These are phyloP conservation scores for Entonaema liquescens DNA, from an alignment of 495 filamentous ascomycete genomes.

Conservation along the genomic window DNA sequence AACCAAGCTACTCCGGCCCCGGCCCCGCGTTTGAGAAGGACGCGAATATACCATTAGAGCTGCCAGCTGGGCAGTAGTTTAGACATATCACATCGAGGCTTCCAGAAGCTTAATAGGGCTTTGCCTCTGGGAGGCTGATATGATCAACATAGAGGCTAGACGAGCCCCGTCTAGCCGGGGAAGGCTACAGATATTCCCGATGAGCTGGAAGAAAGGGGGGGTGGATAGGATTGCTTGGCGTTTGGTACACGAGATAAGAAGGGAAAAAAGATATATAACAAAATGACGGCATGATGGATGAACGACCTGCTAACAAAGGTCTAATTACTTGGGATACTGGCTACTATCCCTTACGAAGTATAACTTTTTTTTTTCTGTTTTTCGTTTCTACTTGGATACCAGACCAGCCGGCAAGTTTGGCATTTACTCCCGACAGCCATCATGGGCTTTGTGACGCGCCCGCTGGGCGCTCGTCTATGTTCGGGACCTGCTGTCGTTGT, in stretches of 20 bases:
- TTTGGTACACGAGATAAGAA: slow-evolving; percentile 19
- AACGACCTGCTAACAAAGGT: background rate
- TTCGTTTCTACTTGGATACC: slow-evolving; percentile 17
- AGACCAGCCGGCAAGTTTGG: slow-evolving; percentile 7
- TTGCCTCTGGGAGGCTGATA: background rate
- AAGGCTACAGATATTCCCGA: background rate
- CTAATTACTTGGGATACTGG: background rate
- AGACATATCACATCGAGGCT: background rate
- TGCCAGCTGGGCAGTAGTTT: slow-evolving; percentile 37
- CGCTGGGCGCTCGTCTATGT: too few species aligned
- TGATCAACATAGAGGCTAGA: background rate
- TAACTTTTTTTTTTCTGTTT: slow-evolving; percentile 13
- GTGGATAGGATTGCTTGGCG: slow-evolving; percentile 11
- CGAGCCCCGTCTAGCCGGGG: background rate
- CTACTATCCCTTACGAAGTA: background rate
- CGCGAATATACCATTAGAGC: slow-evolving; percentile 46
- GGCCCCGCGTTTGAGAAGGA: slow-evolving; percentile 58
- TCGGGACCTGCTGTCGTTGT: background rate
- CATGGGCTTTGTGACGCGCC: background rate
- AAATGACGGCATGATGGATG: background rate
- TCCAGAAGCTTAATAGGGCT: background rate
- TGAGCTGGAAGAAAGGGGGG: slow-evolving; percentile 1
- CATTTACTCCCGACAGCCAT: background rate
- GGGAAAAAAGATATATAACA: slow-evolving; percentile 1
- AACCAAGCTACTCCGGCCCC: slow-evolving; percentile 58